A percentile compares a stretch with the other conserved stretches of the same genome.
phyloP scores from a whole-genome alignment of 192 early-diverging fungal genomes.

The Backusella sp. region DNA sequence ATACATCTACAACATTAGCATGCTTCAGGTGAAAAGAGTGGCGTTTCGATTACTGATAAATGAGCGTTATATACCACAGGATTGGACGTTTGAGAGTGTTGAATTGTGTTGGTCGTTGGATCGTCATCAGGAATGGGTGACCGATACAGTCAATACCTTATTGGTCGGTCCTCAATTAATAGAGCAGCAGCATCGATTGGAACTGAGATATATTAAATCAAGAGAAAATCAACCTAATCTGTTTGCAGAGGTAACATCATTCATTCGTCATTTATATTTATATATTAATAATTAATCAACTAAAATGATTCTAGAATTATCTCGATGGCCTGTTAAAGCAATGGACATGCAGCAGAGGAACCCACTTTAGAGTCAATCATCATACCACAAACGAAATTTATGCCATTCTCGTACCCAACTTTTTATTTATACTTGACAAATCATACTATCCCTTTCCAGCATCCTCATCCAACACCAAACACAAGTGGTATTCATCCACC shows the following conservation, averaged over 20 bases:
- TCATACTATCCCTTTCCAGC: neutral
- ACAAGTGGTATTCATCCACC: neutral
- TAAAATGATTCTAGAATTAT: neutral
- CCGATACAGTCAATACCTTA: neutral
- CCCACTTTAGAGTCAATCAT: neutral
- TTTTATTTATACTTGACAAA: constrained; percentile 3
- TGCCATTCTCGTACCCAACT: neutral
- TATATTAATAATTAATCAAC: constrained; percentile 43
- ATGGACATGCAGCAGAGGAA: neutral
- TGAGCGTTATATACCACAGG: neutral
- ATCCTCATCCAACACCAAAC: neutral
- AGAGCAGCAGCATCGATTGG: constrained; percentile 7
- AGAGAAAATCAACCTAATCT: constrained; percentile 5
- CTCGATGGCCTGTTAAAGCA: neutral
- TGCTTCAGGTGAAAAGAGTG: neutral
- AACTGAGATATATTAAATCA: neutral
- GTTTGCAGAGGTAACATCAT: neutral
- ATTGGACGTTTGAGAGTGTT: neutral
- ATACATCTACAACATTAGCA: neutral
- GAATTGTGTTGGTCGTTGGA: neutral
- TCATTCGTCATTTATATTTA: constrained; percentile 42
- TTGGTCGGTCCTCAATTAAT: constrained; percentile 8
- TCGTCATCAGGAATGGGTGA: constrained; percentile 6
- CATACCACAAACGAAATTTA: neutral
- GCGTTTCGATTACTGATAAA: neutral